Base-by-base conservation (phyloP, 129 eudicot genomes). In the Logfia minima region DNA sequence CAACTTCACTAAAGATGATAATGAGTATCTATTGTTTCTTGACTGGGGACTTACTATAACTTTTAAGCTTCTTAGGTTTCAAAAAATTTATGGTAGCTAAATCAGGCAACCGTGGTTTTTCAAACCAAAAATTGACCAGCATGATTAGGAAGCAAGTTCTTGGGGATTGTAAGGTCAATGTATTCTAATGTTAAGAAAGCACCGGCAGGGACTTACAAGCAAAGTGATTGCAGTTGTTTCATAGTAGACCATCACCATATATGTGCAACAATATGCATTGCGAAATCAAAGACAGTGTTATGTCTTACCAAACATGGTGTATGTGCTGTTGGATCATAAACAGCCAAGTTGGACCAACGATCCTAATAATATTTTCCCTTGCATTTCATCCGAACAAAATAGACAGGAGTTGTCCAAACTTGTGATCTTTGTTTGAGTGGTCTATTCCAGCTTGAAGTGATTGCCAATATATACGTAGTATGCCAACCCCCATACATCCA, bases 21-120 rank as follows among this genome's bases (percentile, higher is more conserved):
- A 29, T 51, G 5, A 32, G 32, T 22, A 21, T 51, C 8, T 29
- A 26, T 45, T 75, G 63, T 75, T 66, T 76, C 55, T 21, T 63
- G 64, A 66, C 53, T 32, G n/a, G 6, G 55, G 19, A 53, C 66
- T 11, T 66, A 34, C 63, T 63, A 26, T 53, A 72, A 52, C 26
- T n/a, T 72, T 29, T 19, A 28, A 48, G 48, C 79, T 10, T 45
- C 59, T 74, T 17, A 61, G 79, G 32, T 64, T 75, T 69, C 65
- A 18, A 59, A 69, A 48, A 64, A 26, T 18, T 32, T 68, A 76
- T 52, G 66, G 32, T 31, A 72, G 45, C 76, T 72, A 72, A n/a
- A 19, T 72, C 19, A 7, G 51, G 34, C 73, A 76, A 24, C 28
- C 37, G 21, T 77, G 18, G 28, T 31, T 53, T 29, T 67, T 66